Conservation (phyloP, 768 basidiomycete genomes). For the Russula sp. region DNA sequence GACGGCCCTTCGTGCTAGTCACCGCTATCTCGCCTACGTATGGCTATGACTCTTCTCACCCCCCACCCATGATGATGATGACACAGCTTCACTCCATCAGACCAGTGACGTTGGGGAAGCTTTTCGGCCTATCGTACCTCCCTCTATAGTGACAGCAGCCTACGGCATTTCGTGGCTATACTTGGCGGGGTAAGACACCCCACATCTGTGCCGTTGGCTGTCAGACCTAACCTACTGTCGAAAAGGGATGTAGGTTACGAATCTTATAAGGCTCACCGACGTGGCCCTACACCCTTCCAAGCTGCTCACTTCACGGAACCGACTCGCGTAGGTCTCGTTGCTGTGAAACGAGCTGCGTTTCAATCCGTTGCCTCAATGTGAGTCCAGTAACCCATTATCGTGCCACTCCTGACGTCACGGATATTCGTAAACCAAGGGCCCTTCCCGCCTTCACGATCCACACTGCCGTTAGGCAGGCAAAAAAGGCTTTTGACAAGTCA, state of each 20-base stretch:
- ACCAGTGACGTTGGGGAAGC: conserved; percentile 81
- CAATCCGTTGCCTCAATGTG: conserved; percentile 80
- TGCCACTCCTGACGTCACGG: conserved; percentile 3
- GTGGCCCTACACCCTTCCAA: conserved; percentile 60
- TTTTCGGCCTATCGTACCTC: conserved; percentile 70
- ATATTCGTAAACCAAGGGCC: conserved; percentile 40
- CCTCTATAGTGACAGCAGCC: conserved; percentile 63
- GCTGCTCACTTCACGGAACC: conserved; percentile 64
- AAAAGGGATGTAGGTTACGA: conserved; percentile 70
- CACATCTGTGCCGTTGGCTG: neutral
- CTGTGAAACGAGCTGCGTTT: conserved; percentile 69
- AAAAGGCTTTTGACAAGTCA: conserved; percentile 54
- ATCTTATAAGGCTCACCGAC: conserved; percentile 66
- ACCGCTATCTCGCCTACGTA: conserved; percentile 76
- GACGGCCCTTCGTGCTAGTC: conserved; percentile 62
- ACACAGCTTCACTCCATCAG: conserved; percentile 30
- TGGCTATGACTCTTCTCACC: conserved; percentile 26
- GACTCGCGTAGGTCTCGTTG: conserved; percentile 58
- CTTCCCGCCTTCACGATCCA: conserved; percentile 83
- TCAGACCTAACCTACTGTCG: conserved; percentile 2
- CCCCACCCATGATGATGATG: conserved; percentile 13
- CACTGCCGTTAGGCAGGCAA: conserved; percentile 67
- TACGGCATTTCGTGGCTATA: conserved; percentile 83
- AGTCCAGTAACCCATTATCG: conserved; percentile 24
- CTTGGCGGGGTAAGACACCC: conserved; percentile 47